Evolutionary conservation across 2,329 filamentous ascomycete species (phyloP).

Genomic region (Chaetomiaceae sp.): DNA sequence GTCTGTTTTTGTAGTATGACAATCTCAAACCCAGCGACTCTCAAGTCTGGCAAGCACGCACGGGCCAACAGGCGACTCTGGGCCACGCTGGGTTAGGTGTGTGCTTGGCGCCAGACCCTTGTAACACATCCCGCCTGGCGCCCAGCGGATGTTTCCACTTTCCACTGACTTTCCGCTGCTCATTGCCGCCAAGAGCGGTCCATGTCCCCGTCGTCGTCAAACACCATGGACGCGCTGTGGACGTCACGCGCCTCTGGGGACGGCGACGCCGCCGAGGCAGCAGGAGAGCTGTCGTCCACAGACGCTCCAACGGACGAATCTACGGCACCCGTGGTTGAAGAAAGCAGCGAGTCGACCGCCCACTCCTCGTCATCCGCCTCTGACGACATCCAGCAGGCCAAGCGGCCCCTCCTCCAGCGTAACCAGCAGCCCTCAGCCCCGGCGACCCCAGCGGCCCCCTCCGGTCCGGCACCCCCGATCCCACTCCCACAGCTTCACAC

Average conservation of each 20-base stretch:
- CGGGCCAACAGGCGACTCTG: background rate
- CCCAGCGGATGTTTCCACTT: no score
- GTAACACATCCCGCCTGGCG: no score
- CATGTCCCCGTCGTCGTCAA: slow-evolving; percentile 7
- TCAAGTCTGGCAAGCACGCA: background rate
- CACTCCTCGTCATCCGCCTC: background rate
- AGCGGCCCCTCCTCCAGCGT: slow-evolving; percentile 23
- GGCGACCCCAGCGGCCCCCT: slow-evolving; percentile 24
- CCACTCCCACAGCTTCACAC: slow-evolving; percentile 14
- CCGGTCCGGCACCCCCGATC: slow-evolving; percentile 13
- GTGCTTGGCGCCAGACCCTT: background rate
- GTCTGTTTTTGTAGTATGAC: no score
- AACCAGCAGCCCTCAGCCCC: slow-evolving; percentile 19
- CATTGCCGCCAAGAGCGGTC: slow-evolving; percentile 11
- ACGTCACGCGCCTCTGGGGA: slow-evolving; percentile 18
- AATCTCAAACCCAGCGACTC: no score
- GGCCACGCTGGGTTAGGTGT: slow-evolving; percentile 5
- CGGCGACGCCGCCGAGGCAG: slow-evolving; percentile 3
- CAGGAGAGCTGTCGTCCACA: slow-evolving; percentile 4
- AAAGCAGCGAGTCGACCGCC: background rate
- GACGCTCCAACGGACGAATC: background rate
- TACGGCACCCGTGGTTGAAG: background rate
- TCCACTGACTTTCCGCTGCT: background rate
- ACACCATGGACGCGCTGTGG: slow-evolving; percentile 37
- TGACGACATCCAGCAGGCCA: slow-evolving; percentile 1